Base-by-base conservation (phyloP, 768 basidiomycete genomes). In the Boletus vermiculosoides region DNA sequence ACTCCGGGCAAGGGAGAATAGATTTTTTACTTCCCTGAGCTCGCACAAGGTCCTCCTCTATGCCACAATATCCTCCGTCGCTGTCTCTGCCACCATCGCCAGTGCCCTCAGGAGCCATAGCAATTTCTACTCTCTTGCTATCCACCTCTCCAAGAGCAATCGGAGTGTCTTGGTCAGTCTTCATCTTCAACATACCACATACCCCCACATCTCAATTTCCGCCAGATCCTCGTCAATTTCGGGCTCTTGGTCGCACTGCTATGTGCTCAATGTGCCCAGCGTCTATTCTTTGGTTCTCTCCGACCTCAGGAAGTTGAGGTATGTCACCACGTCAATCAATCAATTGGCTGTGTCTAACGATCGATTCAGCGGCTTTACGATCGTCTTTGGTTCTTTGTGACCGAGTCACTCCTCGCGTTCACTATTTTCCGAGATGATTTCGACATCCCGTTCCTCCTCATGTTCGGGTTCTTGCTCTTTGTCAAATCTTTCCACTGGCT, bases 401-500 rank as follows among this genome's bases (percentile, higher is more conserved):
- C 97, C 1, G 97, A 99, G 71, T 95, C 93, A 8, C 78, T 99
- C 36, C 78, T 99, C 50, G 96, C 97, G 0, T 90, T 98, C 70
- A 97, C 97, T 36, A 98, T 98, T 63, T 99, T 99, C 75, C 83
- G 94, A 57, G 92, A 95, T 72, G 92, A 94, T 71, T 94, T 96
- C 69, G 92, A 95, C 72, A 82, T 87, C n/a, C 83, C 87, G 4
- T 98, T 98, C 69, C 88, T 88, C 45, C 76, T 94, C 63, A 93
- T 96, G 88, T 98, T 98, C 69, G 88, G 90, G n/a, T 85, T 93
- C 66, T 77, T 99, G 12, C 83, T 98, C 16, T 96, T 97, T 62
- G 82, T 97, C 63, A 98, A 98, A 70, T 94, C 93, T 45, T 98
- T 98, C 74, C 97, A 99, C 70, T 99, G 97, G 97, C 82, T 99